These are phyloP conservation scores for Hysterium pulicare DNA, from an alignment of 2,329 filamentous ascomycete species.

Conservation along the genomic window DNA sequence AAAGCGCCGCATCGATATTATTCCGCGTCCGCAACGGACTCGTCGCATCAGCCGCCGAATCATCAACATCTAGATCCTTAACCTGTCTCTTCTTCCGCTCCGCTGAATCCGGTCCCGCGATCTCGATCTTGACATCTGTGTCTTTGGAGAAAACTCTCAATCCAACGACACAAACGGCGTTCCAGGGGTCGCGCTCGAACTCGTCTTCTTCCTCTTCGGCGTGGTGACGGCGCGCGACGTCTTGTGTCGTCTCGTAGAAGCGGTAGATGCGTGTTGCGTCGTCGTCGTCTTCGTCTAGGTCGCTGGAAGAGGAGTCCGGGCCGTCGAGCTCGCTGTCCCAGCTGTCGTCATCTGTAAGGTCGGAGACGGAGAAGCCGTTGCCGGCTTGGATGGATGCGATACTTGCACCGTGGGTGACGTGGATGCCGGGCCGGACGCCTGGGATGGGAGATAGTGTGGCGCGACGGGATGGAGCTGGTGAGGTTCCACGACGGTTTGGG, in stretches of 20 bases:
- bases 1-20: constrained; percentile 21
- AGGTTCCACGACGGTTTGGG: constrained; percentile 21
- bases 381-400: constrained; percentile 26
- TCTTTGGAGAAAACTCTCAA: constrained; percentile 57
- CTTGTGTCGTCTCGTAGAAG: constrained; percentile 19
- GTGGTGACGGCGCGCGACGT: constrained; percentile 16
- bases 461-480: constrained; percentile 29
- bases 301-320: constrained; percentile 28
- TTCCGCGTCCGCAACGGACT: constrained; percentile 31
- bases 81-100: constrained; percentile 17
- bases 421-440: constrained; percentile 32
- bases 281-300: constrained; percentile 18
- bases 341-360: constrained; percentile 34
- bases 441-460: constrained; percentile 37
- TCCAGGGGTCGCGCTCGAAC: constrained; percentile 55
- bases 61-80: constrained; percentile 40
- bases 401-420: constrained; percentile 24
- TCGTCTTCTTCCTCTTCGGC: constrained; percentile 38
- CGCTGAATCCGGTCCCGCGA: constrained; percentile 42
- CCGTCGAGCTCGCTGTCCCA: constrained; percentile 42
- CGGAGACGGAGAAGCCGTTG: constrained; percentile 25
- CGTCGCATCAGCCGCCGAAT: constrained; percentile 39
- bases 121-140: constrained; percentile 49
- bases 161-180: constrained; percentile 59
- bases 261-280: constrained; percentile 12